phyloP scores from a whole-genome alignment of 1,284 basidiomycete genomes.

The Pseudomicrostroma phylloplanum region DNA sequence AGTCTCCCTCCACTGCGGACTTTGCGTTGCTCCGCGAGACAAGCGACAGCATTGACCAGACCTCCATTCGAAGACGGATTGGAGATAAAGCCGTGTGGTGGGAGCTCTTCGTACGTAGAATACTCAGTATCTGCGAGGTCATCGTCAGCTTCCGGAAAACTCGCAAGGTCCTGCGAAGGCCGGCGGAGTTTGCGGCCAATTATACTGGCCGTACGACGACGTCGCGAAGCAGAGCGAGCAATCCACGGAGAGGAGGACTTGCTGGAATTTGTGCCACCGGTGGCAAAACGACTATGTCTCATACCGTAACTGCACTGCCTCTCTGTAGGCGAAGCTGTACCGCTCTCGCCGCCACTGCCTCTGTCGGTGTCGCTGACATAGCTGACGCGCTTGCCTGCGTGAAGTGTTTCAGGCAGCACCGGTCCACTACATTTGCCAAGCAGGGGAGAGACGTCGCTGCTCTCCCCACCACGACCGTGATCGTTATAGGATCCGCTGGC shows the following conservation, averaged over 20 bases:
- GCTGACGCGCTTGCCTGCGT: slow-evolving; percentile 5
- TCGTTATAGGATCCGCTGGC: slow-evolving; percentile 29
- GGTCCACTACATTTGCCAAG: too few relatives aligned
- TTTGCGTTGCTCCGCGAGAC: slow-evolving; percentile 20
- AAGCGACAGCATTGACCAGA: slow-evolving; percentile 46
- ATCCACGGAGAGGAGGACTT: too few relatives aligned
- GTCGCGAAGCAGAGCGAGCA: too few relatives aligned
- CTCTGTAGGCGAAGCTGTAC: too few relatives aligned
- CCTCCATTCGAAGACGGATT: slow-evolving; percentile 49
- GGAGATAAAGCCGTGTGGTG: slow-evolving; percentile 38
- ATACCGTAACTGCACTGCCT: too few relatives aligned
- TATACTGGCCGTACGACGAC: not conserved
- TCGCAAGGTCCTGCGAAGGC: not conserved
- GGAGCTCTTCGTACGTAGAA: slow-evolving; percentile 10
- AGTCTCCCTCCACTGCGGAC: slow-evolving; percentile 23
- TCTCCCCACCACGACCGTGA: slow-evolving; percentile 27
- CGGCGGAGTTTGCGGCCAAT: not conserved
- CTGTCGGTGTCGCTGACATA: not conserved
- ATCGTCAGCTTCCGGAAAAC: not conserved
- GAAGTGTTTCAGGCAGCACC: not conserved
- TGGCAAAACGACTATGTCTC: too few relatives aligned
- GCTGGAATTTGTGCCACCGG: too few relatives aligned
- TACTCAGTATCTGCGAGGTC: not conserved
- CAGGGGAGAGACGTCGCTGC: not conserved
- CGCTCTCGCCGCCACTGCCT: not conserved